phyloP scores from a whole-genome alignment of 2,329 filamentous ascomycete species.

The Colletotrichum melonis region DNA sequence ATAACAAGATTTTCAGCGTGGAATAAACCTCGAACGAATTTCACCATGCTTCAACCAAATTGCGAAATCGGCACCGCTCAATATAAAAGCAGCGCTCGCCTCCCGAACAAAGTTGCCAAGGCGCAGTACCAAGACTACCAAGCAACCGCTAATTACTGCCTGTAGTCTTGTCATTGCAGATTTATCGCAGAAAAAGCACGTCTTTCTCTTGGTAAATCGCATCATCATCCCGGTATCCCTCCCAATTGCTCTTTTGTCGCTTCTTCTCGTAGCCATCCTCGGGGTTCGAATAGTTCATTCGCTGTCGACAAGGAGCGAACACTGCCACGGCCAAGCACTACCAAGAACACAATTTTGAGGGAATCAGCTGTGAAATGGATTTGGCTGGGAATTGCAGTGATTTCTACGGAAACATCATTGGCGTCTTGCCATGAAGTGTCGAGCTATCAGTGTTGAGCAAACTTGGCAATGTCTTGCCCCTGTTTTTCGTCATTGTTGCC shows the following conservation, averaged over 20 bases:
- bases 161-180: background rate
- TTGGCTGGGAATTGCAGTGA: background rate
- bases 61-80: background rate
- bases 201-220: slow-evolving; percentile 29
- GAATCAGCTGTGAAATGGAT: background rate
- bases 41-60: background rate
- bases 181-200: slow-evolving; percentile 2
- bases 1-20: too few relatives aligned
- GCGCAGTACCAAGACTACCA: slow-evolving; percentile 24
- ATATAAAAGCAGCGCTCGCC: background rate
- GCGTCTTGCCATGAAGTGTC: background rate
- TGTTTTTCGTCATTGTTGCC: background rate
- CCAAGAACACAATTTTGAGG: slow-evolving; percentile 1
- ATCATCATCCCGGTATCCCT: background rate
- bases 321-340: slow-evolving; percentile 29
- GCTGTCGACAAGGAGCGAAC: background rate
- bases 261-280: too few relatives aligned
- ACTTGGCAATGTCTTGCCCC: background rate
- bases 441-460: background rate
- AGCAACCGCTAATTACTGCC: slow-evolving; percentile 4
- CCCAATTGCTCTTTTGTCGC: background rate
- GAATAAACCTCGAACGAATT: too few relatives aligned
- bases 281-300: background rate
- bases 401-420: background rate
- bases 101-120: slow-evolving; percentile 21